phyloP scores from a whole-genome alignment of 768 basidiomycete species.

The Arthromyces matolae region DNA sequence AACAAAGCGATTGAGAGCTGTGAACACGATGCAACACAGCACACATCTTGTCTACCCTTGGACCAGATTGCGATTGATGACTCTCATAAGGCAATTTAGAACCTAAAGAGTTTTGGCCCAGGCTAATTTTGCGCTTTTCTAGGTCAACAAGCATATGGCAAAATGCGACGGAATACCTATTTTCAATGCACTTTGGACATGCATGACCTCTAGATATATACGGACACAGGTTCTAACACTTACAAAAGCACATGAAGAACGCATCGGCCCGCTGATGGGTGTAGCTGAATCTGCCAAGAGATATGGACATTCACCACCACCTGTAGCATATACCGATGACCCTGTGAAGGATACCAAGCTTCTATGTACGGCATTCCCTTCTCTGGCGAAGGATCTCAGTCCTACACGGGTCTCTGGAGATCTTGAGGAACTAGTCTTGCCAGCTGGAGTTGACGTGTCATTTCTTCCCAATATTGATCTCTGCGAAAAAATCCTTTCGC shows the following conservation, averaged over 20 bases:
- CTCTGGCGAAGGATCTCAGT: conserved; percentile 3
- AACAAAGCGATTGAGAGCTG: neutral
- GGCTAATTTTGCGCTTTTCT: neutral
- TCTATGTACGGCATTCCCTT: conserved; percentile 4
- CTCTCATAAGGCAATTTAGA: neutral
- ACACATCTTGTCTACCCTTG: neutral
- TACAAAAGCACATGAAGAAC: conserved; percentile 16
- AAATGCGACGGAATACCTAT: conserved; percentile 19
- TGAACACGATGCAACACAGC: neutral
- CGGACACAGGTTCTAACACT: conserved; percentile 18
- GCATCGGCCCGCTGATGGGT: neutral
- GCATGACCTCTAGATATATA: conserved; percentile 20
- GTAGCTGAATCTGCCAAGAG: conserved; percentile 2
- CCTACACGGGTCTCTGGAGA: neutral
- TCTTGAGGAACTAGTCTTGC: neutral
- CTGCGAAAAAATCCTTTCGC: neutral
- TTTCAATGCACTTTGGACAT: conserved; percentile 23
- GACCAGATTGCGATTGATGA: neutral
- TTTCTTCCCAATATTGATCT: neutral
- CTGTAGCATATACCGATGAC: conserved; percentile 7
- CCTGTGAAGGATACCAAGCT: conserved; percentile 6
- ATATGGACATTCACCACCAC: conserved; percentile 1
- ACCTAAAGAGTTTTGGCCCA: neutral
- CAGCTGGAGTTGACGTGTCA: neutral
- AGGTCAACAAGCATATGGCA: conserved; percentile 25